Evolutionary conservation across 495 filamentous ascomycete genomes (phyloP), one percentile per base, ranked within the genome.

Genomic region (Daldinia bambusicola): DNA sequence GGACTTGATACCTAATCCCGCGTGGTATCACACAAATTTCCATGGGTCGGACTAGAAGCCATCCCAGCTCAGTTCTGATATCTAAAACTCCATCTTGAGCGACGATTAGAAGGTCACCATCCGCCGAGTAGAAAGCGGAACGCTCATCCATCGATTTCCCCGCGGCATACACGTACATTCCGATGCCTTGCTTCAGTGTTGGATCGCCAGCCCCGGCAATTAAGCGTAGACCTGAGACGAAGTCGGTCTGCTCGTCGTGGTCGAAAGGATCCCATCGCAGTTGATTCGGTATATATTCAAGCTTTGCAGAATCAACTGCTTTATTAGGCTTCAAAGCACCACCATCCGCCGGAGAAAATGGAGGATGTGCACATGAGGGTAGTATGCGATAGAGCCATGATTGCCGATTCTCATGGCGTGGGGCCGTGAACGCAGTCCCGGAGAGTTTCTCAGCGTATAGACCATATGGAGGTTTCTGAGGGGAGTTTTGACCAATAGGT

Each of bases 351-450:
- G 86, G 80, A 26, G 84, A 74, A 77, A 97, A 97, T 55, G 91
- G 87, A 63, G 88, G 86, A 74, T 98, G 94, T 6, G 93, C 86
- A 43, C 92, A 93, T 0, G 92, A 87, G 38, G 94, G 94, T 31
- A 97, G 83, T 66, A 97, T 93, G 10, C 94, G 88, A 77, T 98
- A 97, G n/a, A 97, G 89, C 94, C 94, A 98, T 40, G 94, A 87
- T 75, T 97, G 94, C 77, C 90, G 89, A 81, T 97, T 98, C 76
- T 95, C 92, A 79, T 90, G 87, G 16, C 94, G 88, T 0, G 94
- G 94, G 6, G 94, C 93, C 30, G 94, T 98, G 77, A 98, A 98
- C 40, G 94, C 90, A 6, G 94, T 97, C 14, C 94, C 94, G 0
- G 94, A 97, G 31, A 98, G 88, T 85, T 97, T 97, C 79, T 98